Evolutionary conservation across 2,329 filamentous ascomycete species (phyloP), one percentile per base, ranked within the genome.

Genomic region (Cordyceps javanica): DNA sequence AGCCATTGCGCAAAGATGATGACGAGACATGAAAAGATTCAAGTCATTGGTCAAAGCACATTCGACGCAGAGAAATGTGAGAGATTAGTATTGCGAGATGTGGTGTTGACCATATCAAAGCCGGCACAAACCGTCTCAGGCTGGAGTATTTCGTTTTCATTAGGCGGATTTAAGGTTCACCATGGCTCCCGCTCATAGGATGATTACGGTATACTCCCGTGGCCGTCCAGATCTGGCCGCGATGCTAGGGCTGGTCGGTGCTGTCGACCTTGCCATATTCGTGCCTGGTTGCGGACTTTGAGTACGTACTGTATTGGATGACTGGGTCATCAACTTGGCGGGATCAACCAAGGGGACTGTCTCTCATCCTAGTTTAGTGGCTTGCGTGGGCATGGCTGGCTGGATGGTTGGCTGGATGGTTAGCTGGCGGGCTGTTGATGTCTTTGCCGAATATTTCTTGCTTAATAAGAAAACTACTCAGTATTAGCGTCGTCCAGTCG

Each of bases 181-280:
- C n/a, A 4, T 44, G 13, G 4, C 19, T 13, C 16, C 13, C 14
- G 13, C 51, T 16, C 3, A 19, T 3, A 14, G 9, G 10, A 10
- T 54, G 51, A 54, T 54, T 54, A 54, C 51, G 51, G 51, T 5
- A 23, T 2, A 34, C 19, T n/a, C 28, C 51, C 51, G 38, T 34
- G 51, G 39, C 26, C 13, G 36, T n/a, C 28, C 19, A 42, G 39
- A 42, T 54, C 8, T 10, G 28, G 38, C 25, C 21, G 14, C 10
- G 26, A 32, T 53, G 38, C 39, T 54, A 34, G 19, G 39, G 51
- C 39, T 44, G 51, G 38, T 28, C 21, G 1, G 19, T 16, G 19
- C 39, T 19, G n/a, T 19, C n/a, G 16, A 5, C 30, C 1, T 53
- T 6, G 25, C 10, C 50, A 25, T n/a, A n/a, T 16, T 53, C 14